Evolutionary conservation across 345 rosid genomes (phyloP).

Genomic region (Reutealis trisperma): DNA sequence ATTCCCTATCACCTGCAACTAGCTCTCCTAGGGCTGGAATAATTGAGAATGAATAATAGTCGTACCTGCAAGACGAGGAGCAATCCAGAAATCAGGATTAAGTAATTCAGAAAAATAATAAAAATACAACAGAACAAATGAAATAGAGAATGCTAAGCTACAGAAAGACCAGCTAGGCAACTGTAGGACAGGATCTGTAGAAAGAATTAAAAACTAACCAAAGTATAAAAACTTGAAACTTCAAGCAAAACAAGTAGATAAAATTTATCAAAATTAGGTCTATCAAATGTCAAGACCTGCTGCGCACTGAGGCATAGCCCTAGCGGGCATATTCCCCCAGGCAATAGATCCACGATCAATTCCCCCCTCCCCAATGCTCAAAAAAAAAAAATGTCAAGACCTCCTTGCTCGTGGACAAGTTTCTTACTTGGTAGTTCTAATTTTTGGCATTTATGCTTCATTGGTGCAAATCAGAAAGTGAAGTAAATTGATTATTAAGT

Average conservation of each 20-base stretch:
- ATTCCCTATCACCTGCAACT: conserved; percentile 76
- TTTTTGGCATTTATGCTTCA: too few relatives aligned
- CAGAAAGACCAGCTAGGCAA: background rate
- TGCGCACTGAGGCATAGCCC: too few relatives aligned
- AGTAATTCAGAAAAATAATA: background rate
- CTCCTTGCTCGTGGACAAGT: too few relatives aligned
- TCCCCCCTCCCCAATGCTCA: too few relatives aligned
- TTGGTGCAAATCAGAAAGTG: too few relatives aligned
- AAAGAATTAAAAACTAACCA: background rate
- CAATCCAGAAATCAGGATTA: background rate
- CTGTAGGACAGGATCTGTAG: background rate
- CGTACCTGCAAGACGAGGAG: conserved; percentile 54
- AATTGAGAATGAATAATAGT: conserved; percentile 75
- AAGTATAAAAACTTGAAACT: background rate
- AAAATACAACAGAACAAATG: background rate
- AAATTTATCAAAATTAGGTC: background rate
- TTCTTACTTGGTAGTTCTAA: too few relatives aligned
- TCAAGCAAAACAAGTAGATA: background rate
- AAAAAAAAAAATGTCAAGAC: too few relatives aligned
- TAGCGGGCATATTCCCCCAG: too few relatives aligned
- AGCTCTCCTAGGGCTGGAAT: conserved; percentile 84
- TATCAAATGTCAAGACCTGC: too few relatives aligned
- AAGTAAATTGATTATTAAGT: too few relatives aligned
- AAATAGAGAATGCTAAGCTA: background rate
- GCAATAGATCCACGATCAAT: too few relatives aligned